Base-by-base conservation (phyloP, 768 basidiomycete genomes). In the Tubosaeta brunneosetosa region DNA sequence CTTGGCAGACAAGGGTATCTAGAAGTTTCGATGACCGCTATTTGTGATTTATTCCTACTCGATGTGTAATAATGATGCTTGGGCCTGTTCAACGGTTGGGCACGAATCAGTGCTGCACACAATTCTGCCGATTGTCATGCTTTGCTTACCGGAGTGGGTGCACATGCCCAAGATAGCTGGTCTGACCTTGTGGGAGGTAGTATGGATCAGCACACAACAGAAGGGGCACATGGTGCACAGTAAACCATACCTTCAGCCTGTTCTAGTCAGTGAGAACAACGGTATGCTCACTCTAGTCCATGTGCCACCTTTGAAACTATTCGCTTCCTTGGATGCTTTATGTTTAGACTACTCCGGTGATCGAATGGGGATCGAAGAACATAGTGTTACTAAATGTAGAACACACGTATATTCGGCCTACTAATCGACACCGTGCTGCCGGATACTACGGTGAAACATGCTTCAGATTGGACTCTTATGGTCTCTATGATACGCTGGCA, bases 1-100 rank as follows among this genome's bases (percentile, higher is more conserved):
- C 27, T 55, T 71, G 55, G 33, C 33, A 12, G 66, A 63, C 27
- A 66, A 47, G 47, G 43, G 27, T 8, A 56, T 66, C 36, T 68
- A 63, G 14, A 5, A 11, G 16, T 22, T 22, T 22, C 13, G n/a
- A 19, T 38, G 37, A 4, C 12, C 41, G 11, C 11, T 8, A 37
- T 37, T 37, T 37, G 16, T 37, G 13, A 19, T n/a, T 8, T 38
- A 10, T 38, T 19, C 8, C 8, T 19, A 11, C 37, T 36, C 6
- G 16, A 16, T 6, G 14, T 7, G 36, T 10, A 14, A 37, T 37
- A 16, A 14, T 37, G n/a, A 37, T n/a, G 36, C 37, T 19, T 19
- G 17, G 19, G n/a, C n/a, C 36, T 16, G 3, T 6, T 29, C 27
- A 36, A n/a, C n/a, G n/a, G 14, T 7, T 38, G 37, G 37, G 37